A percentile compares a stretch with the other conserved stretches of the same genome.
Evolutionary conservation across 257 asterid species (phyloP).

Genomic region (Capsicum baccatum): DNA sequence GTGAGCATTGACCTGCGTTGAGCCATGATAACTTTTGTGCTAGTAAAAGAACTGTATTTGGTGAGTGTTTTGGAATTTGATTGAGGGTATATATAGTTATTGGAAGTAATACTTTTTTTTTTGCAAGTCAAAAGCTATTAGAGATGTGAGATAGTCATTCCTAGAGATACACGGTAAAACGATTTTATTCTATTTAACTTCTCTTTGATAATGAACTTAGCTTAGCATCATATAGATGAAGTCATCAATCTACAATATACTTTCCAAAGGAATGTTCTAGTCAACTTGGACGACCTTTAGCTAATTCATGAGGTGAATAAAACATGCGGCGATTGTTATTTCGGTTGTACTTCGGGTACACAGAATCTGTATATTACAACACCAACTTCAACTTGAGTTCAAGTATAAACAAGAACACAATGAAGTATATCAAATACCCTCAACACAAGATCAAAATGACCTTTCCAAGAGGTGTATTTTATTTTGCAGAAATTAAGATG

Average conservation of each 20-base stretch:
- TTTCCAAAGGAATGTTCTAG: no score
- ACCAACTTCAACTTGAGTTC: no score
- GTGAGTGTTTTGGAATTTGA: neutral
- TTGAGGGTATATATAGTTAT: neutral
- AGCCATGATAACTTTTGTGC: neutral
- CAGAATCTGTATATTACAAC: no score
- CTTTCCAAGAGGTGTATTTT: no score
- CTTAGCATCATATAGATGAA: neutral
- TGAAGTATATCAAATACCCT: no score
- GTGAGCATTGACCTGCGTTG: neutral
- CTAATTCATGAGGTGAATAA: no score
- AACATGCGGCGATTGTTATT: no score
- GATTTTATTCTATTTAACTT: neutral
- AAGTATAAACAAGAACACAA: no score
- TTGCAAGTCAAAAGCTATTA: neutral
- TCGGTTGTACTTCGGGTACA: no score
- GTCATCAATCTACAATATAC: neutral
- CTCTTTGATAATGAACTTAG: neutral
- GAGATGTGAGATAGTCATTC: neutral
- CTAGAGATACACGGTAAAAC: neutral
- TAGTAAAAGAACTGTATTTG: neutral
- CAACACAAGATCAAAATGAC: no score
- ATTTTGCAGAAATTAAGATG: no score
- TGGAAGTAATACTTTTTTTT: neutral
- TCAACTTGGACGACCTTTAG: no score